Conservation (phyloP, 2,329 filamentous ascomycete species). For the Didymella segeticola region DNA sequence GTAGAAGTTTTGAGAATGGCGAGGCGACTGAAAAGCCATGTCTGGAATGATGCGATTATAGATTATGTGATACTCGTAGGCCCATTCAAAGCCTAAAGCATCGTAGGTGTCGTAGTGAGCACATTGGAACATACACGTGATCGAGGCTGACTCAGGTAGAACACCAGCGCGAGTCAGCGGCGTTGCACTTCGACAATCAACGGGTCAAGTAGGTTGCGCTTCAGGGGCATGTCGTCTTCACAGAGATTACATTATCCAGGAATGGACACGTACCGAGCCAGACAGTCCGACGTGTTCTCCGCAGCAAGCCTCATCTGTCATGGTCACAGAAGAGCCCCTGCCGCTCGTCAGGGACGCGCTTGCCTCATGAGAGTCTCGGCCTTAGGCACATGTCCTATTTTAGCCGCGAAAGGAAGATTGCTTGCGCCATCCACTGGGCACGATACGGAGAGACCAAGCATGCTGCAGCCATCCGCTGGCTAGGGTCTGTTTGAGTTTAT, state of each 20-base stretch:
- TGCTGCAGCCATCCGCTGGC: slow-evolving; percentile 13
- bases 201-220: slow-evolving; percentile 1
- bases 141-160: slow-evolving; percentile 1
- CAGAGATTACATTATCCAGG: not conserved
- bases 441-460: slow-evolving; percentile 1
- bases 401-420: slow-evolving; percentile 9
- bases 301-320: slow-evolving; percentile 11
- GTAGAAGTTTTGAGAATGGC: slow-evolving; percentile 47
- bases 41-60: not conserved
- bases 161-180: slow-evolving; percentile 8
- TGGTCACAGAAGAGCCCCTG: slow-evolving; percentile 9
- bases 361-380: slow-evolving; percentile 7
- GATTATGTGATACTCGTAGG: slow-evolving; percentile 4
- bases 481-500: slow-evolving; percentile 9
- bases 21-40: slow-evolving; percentile 51
- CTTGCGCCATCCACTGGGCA: slow-evolving; percentile 11
- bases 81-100: not conserved
- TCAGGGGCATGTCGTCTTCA: slow-evolving; percentile 8
- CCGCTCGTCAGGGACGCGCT: slow-evolving; percentile 8
- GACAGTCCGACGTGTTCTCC: slow-evolving; percentile 11
- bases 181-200: not conserved
- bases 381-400: slow-evolving; percentile 11
- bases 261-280: slow-evolving; percentile 4
- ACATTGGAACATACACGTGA: slow-evolving; percentile 4
- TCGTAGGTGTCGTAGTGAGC: not conserved